phyloP scores from a whole-genome alignment of 2,329 filamentous ascomycete genomes.

The Fusarium brachygibbosum region DNA sequence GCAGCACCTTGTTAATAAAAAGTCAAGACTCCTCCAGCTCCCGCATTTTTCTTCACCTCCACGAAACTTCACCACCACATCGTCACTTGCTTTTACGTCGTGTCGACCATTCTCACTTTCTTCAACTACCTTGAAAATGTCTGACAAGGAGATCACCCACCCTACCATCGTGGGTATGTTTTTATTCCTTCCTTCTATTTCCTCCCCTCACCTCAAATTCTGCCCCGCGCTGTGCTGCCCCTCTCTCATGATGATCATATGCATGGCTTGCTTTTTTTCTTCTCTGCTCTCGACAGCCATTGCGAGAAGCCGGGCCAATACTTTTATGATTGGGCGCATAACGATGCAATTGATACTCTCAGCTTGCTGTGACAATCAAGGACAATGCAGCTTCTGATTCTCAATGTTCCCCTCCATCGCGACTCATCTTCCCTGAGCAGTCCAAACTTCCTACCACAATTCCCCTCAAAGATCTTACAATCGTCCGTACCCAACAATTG shows the following conservation, averaged over 20 bases:
- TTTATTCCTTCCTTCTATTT: slow-evolving; percentile 12
- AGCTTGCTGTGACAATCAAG: not conserved
- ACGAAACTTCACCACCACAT: slow-evolving; percentile 31
- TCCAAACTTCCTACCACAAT: not conserved
- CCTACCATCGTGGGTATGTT: slow-evolving; percentile 79
- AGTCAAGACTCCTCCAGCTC: slow-evolving; percentile 32
- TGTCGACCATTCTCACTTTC: slow-evolving; percentile 8
- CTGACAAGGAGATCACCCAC: slow-evolving; percentile 73
- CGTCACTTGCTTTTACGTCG: slow-evolving; percentile 32
- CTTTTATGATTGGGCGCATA: not conserved
- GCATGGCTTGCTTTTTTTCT: not conserved
- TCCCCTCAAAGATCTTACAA: slow-evolving; percentile 11
- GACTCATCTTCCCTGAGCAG: not conserved
- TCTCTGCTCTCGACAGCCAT: not conserved
- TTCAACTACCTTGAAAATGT: slow-evolving; percentile 64
- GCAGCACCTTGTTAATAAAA: slow-evolving; percentile 36
- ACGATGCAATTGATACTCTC: not conserved
- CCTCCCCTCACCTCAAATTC: slow-evolving; percentile 10
- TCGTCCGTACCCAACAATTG: not conserved
- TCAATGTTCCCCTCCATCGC: not conserved
- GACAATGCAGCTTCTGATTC: not conserved
- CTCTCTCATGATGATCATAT: slow-evolving; percentile 47
- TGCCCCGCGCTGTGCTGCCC: slow-evolving; percentile 45
- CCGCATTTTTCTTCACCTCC: slow-evolving; percentile 40
- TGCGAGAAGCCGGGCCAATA: not conserved